Percentiles rank a stretch among this genome's conserved stretches.
These are phyloP conservation scores for Zygotorulaspora florentina DNA, from an alignment of 805 yeast genomes.

Conservation along the genomic window DNA sequence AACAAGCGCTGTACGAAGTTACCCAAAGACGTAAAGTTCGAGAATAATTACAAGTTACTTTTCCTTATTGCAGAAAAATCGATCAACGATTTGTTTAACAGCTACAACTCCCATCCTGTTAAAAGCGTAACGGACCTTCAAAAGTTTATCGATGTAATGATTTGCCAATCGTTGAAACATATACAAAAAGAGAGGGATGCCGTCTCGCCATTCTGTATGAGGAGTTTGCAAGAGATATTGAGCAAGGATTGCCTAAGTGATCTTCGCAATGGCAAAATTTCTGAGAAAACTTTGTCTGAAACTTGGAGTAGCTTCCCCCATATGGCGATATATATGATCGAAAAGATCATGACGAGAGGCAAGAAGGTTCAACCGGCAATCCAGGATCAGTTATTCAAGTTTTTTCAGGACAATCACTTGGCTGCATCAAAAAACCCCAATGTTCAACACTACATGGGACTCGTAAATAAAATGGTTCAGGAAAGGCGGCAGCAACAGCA, in stretches of 20 bases:
- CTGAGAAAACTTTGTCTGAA: constrained; percentile 20
- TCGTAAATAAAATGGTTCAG: constrained; percentile 34
- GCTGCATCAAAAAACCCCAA: constrained; percentile 15
- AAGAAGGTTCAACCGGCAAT: constrained; percentile 8
- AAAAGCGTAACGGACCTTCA: constrained; percentile 16
- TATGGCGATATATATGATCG: constrained; percentile 24
- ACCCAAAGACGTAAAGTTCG: constrained; percentile 7
- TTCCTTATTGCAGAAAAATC: constrained; percentile 3
- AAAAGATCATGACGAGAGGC: constrained; percentile 13
- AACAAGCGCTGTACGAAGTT: constrained; percentile 37
- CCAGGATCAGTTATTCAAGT: constrained; percentile 21
- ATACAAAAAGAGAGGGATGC: constrained; percentile 4
- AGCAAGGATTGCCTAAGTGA: constrained; percentile 14
- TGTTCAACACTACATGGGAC: constrained; percentile 32
- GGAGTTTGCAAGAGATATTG: constrained; percentile 18
- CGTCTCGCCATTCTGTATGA: constrained; percentile 21
- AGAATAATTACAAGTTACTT: constrained; percentile 21
- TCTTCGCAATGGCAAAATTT: constrained; percentile 15
- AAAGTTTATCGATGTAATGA: constrained; percentile 16
- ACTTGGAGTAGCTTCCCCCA: constrained; percentile 31
- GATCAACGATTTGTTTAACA: constrained; percentile 9
- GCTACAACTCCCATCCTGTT: constrained; percentile 9
- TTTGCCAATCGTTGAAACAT: constrained; percentile 25
- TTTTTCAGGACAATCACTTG: constrained; percentile 22
- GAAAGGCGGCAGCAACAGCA: constrained; percentile 41